Evolutionary conservation across 2,329 filamentous ascomycete species (phyloP), one percentile per base, ranked within the genome.

Genomic region (Iodosphaeria phyllophila): DNA sequence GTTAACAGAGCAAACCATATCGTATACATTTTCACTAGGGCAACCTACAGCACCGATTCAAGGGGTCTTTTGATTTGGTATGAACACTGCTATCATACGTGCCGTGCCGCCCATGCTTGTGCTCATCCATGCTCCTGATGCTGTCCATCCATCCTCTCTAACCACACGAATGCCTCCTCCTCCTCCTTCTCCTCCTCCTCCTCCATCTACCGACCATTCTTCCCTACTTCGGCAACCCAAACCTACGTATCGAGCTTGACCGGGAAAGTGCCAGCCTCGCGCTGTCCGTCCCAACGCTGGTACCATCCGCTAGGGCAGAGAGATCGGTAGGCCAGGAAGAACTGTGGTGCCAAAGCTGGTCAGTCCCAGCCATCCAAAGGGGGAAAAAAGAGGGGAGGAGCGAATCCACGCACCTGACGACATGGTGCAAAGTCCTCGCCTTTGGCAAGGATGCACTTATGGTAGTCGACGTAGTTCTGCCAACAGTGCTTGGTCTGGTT

Each of bases 401-500:
- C n/a, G n/a, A n/a, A n/a, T n/a, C n/a, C n/a, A n/a, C 52, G 38
- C 74, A 92, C 84, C 76, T 93, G 84, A 48, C 74, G 76, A 77
- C 86, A 95, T 38, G 86, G 86, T 44, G 79, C 75, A 56, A 95
- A 95, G 51, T 93, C 84, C 66, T 95, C 86, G 58, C 86, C 86
- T 72, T 95, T 95, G 60, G 84, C 86, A 51, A 75, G 64, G 58
- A 93, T 83, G 67, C 89, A 98, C 72, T 98, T 98, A 74, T 98
- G 80, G 70, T 98, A 95, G 60, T 98, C 89, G 64, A 98, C 89
- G 62, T 98, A 98, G 72, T 98, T 98, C 58, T 98, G 91, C 89
- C 89, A 98, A 80, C 89, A 98, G 73, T 98, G 84, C 77, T 93
- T 93, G 60, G 84, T 77, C 64, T 89, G 80, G 66, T 98, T 98